Percentiles rank a stretch among this genome's conserved stretches.
Evolutionary conservation across 768 basidiomycete genomes (phyloP).

Genomic region (Mycena epipterygia): DNA sequence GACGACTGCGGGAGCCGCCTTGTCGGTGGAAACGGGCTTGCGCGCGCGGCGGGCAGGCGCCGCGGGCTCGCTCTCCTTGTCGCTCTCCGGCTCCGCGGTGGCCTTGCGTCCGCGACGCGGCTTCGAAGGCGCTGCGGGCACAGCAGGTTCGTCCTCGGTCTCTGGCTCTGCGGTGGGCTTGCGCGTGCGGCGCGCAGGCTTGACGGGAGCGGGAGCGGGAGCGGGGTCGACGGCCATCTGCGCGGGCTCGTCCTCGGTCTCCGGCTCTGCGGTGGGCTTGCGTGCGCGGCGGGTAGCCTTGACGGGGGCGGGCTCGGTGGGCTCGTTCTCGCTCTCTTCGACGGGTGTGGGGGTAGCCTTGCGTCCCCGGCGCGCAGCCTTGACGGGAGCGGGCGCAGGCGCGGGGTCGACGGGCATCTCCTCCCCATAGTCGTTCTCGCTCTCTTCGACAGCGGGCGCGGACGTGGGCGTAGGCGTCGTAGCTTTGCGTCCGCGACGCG

Average conservation of each 20-base stretch:
- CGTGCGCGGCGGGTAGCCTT: slow-evolving; percentile 17
- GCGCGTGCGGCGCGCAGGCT: slow-evolving; percentile 41
- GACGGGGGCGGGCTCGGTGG: background rate
- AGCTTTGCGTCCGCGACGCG: background rate
- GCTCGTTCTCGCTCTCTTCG: background rate
- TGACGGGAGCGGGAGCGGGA: slow-evolving; percentile 4
- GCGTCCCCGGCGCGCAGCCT: background rate
- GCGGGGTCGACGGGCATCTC: slow-evolving; percentile 21
- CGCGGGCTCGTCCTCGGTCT: slow-evolving; percentile 11
- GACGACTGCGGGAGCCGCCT: background rate
- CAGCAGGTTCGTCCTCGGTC: slow-evolving; percentile 15
- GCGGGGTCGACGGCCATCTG: slow-evolving; percentile 17
- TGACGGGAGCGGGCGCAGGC: background rate
- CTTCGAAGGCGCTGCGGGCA: slow-evolving; percentile 28
- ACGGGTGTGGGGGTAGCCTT: background rate
- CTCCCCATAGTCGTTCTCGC: background rate
- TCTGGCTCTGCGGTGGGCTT: slow-evolving; percentile 33
- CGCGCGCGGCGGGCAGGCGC: slow-evolving; percentile 22
- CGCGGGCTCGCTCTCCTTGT: slow-evolving; percentile 3
- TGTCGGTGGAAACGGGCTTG: slow-evolving; percentile 21
- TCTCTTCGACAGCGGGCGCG: too few relatives aligned
- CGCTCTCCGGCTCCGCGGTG: slow-evolving; percentile 32
- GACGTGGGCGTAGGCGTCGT: too few relatives aligned
- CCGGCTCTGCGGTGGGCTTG: slow-evolving; percentile 8
- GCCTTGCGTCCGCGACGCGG: slow-evolving; percentile 26